phyloP scores from a whole-genome alignment of 2,329 filamentous ascomycete species.

The Coniochaeta sp. region DNA sequence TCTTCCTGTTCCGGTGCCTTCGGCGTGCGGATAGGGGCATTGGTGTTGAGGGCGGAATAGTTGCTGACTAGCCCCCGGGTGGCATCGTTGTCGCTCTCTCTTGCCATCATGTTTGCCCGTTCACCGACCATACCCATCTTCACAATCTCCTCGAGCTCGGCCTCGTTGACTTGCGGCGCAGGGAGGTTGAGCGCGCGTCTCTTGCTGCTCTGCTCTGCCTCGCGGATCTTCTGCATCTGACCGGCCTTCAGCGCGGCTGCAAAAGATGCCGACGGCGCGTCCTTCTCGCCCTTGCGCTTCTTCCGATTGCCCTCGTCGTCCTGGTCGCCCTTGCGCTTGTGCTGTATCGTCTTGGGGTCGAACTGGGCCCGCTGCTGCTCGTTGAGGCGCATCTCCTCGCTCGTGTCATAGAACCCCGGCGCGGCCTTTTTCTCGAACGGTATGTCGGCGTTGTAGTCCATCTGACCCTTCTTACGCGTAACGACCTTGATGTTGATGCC shows the following conservation, averaged over 20 bases:
- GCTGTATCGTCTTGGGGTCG: constrained; percentile 89
- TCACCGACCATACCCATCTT: constrained; percentile 97
- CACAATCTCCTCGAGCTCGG: constrained; percentile 92
- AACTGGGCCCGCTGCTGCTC: constrained; percentile 79
- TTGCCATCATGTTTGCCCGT: constrained; percentile 67
- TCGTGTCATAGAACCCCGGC: constrained; percentile 87
- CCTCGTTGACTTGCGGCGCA: constrained; percentile 83
- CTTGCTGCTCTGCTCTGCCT: constrained; percentile 96
- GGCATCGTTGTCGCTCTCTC: constrained; percentile 73
- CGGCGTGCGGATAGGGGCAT: constrained; percentile 85
- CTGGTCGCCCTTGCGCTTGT: constrained; percentile 87
- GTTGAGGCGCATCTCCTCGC: constrained; percentile 72
- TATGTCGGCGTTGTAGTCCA: constrained; percentile 99
- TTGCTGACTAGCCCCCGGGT: constrained; percentile 81
- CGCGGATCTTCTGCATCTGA: constrained; percentile 87
- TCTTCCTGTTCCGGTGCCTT: constrained; percentile 89
- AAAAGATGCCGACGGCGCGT: constrained; percentile 66
- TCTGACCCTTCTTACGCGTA: constrained; percentile 87
- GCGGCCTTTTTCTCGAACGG: constrained; percentile 92
- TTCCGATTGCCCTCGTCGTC: constrained; percentile 79
- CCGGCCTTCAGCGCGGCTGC: constrained; percentile 89
- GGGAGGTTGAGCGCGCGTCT: constrained; percentile 76
- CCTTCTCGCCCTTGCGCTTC: constrained; percentile 82
- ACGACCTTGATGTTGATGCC: constrained; percentile 97
- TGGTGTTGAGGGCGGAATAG: constrained; percentile 73